A percentile compares a stretch with the other conserved stretches of the same genome.
Evolutionary conservation across 345 rosid species (phyloP).

Genomic region (Linum lewisii): DNA sequence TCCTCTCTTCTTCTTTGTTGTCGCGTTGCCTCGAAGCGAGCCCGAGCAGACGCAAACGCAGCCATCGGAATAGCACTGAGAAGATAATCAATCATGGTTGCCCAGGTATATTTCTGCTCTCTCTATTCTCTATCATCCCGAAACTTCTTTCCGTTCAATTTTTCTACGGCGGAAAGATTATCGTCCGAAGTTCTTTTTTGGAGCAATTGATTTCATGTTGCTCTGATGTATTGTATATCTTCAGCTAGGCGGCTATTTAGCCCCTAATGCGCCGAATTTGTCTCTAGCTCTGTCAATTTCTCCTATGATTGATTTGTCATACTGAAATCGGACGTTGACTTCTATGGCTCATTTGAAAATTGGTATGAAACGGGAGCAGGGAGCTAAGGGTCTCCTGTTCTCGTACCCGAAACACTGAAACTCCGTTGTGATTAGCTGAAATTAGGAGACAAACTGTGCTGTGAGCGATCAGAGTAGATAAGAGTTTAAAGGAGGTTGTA

Average conservation of each 20-base stretch:
- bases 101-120: neutral
- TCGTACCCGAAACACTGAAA: too few species aligned
- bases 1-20: neutral
- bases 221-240: neutral
- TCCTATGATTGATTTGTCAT: neutral
- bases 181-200: neutral
- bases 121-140: too few species aligned
- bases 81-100: neutral
- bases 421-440: too few species aligned
- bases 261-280: neutral
- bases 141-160: too few species aligned
- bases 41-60: neutral
- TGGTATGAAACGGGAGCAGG: neutral
- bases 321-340: neutral
- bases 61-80: too few species aligned
- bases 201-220: neutral
- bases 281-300: too few species aligned
- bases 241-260: neutral
- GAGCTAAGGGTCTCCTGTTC: neutral
- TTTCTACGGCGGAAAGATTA: too few species aligned
- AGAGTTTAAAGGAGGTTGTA: too few species aligned
- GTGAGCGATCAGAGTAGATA: too few species aligned
- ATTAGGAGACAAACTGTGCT: too few species aligned
- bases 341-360: neutral
- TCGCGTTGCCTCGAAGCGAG: neutral